Evolutionary conservation across 2,329 filamentous ascomycete genomes (phyloP).

Genomic region (Diaporthe aspalathi): DNA sequence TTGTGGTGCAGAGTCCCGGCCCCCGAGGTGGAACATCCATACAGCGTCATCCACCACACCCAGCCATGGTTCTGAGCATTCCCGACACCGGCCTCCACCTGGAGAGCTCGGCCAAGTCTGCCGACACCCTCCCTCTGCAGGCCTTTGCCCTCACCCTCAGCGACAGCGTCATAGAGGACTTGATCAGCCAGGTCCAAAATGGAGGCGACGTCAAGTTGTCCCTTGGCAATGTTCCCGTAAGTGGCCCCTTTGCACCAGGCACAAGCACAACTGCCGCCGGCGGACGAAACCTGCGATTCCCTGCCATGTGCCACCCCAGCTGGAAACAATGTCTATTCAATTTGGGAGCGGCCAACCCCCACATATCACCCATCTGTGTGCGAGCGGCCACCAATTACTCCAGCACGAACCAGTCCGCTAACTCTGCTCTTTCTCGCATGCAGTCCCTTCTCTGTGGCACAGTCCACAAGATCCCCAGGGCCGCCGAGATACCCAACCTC

Average conservation of each 20-base stretch:
- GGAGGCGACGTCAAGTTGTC: conserved; percentile 68
- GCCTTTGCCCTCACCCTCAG: conserved; percentile 69
- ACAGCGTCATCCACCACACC: conserved; percentile 16
- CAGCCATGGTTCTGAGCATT: conserved; percentile 59
- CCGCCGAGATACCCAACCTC: conserved; percentile 59
- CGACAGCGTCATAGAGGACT: conserved; percentile 69
- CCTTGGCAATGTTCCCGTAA: conserved; percentile 69
- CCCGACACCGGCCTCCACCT: conserved; percentile 69
- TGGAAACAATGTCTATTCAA: conserved; percentile 13
- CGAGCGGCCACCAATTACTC: not conserved
- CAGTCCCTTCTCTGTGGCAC: conserved; percentile 68
- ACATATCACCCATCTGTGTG: no score
- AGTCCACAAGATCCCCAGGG: conserved; percentile 48
- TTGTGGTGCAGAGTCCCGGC: conserved; percentile 38
- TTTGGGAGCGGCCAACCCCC: not conserved
- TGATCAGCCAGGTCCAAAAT: conserved; percentile 70
- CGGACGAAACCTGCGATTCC: not conserved
- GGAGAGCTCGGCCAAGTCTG: conserved; percentile 61
- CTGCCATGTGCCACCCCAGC: not conserved
- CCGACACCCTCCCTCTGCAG: conserved; percentile 61
- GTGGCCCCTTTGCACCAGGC: conserved; percentile 46
- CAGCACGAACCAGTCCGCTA: conserved; percentile 8
- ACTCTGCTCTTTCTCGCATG: conserved; percentile 11
- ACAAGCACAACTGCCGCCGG: no score
- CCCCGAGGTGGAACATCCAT: conserved; percentile 36